Evolutionary conservation across 495 filamentous ascomycete genomes (phyloP).

Genomic region (Tuber umbilicatum): DNA sequence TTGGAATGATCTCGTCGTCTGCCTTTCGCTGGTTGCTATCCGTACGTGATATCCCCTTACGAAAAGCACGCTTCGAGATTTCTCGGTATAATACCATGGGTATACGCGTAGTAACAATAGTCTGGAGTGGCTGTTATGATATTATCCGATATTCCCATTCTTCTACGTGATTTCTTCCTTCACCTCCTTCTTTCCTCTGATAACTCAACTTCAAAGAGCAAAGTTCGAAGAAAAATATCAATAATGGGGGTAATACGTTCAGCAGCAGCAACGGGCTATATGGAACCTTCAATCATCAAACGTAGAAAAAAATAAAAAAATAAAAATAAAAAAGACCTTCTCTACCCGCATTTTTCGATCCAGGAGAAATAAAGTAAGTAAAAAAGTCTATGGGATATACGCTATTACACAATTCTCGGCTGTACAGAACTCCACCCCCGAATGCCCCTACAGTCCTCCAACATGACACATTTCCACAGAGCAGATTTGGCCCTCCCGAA

Average conservation of each 20-base stretch:
- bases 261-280: not conserved
- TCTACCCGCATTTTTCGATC: not conserved
- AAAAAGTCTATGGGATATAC: not conserved
- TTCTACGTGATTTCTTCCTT: not conserved
- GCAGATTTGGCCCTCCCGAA: slow-evolving; percentile 71
- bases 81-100: not conserved
- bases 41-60: no score
- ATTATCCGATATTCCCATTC: not conserved
- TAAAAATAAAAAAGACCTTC: not conserved
- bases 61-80: no score
- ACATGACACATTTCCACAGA: slow-evolving; percentile 70
- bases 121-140: not conserved
- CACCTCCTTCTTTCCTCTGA: not conserved
- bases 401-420: slow-evolving; percentile 23
- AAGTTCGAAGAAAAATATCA: not conserved
- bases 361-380: not conserved
- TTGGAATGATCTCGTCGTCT: no score
- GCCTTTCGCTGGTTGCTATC: no score
- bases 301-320: not conserved
- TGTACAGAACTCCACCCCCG: slow-evolving; percentile 42
- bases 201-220: not conserved
- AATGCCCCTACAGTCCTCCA: slow-evolving; percentile 62
- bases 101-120: not conserved
- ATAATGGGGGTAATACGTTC: not conserved
- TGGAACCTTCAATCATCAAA: not conserved